Percentiles rank a stretch among this genome's conserved stretches.
Evolutionary conservation across 75 land plant genomes (phyloP).

Genomic region (Chamaecyparis obtusa): DNA sequence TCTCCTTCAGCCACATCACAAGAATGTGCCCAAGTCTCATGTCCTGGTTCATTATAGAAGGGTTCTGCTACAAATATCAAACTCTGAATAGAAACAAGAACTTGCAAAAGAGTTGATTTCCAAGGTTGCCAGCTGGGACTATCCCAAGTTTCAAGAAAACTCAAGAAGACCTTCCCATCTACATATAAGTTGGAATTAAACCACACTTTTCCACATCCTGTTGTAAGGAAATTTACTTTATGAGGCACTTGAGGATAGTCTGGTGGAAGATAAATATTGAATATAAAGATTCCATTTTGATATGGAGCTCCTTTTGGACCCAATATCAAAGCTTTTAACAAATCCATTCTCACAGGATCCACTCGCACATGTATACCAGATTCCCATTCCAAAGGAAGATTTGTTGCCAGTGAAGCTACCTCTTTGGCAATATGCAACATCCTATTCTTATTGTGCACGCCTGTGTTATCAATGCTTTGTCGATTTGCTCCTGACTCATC

Average conservation of each 20-base stretch:
- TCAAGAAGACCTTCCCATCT: slow-evolving; percentile 39
- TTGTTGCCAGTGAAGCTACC: slow-evolving; percentile 23
- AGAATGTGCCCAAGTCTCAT: slow-evolving; percentile 15
- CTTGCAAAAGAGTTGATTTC: slow-evolving; percentile 44
- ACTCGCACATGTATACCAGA: slow-evolving; percentile 43
- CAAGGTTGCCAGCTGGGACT: slow-evolving; percentile 43
- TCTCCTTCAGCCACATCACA: slow-evolving; percentile 25
- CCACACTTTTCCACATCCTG: slow-evolving; percentile 47
- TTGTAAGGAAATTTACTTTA: slow-evolving; percentile 36
- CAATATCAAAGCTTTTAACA: slow-evolving; percentile 32
- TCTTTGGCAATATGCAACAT: slow-evolving; percentile 30
- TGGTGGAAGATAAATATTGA: slow-evolving; percentile 37
- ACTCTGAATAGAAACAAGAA: slow-evolving; percentile 41
- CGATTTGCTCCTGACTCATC: slow-evolving; percentile 14
- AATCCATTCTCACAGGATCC: slow-evolving; percentile 28
- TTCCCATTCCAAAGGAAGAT: slow-evolving; percentile 43
- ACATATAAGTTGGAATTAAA: slow-evolving; percentile 49
- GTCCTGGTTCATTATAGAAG: slow-evolving; percentile 47
- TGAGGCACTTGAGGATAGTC: slow-evolving; percentile 44
- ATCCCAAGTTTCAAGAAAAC: slow-evolving; percentile 45
- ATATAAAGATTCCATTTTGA: slow-evolving; percentile 43
- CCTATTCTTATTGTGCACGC: slow-evolving; percentile 27
- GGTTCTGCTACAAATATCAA: slow-evolving; percentile 39
- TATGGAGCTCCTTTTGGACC: slow-evolving; percentile 42
- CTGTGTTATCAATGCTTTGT: slow-evolving; percentile 17